A percentile compares a stretch with the other conserved stretches of the same genome.
These are phyloP conservation scores for Pestalotiopsis sp. DNA, from an alignment of 2,329 filamentous ascomycete genomes.

Conservation along the genomic window DNA sequence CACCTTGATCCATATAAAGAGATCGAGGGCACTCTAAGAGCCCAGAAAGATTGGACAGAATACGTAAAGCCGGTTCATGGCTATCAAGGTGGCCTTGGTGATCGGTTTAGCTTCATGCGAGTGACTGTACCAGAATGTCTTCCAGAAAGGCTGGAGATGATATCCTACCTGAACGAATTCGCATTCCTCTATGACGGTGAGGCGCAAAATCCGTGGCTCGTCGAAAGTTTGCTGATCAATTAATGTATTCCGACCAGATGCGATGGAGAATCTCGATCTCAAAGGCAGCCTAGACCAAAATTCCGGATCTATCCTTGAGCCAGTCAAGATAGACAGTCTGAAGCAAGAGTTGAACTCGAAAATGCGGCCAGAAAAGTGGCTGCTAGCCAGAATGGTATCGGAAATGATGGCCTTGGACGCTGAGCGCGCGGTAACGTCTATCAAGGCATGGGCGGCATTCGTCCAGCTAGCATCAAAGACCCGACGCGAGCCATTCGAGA, in stretches of 20 bases:
- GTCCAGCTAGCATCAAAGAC: slow-evolving; percentile 17
- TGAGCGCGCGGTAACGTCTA: slow-evolving; percentile 20
- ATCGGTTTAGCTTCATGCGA: slow-evolving; percentile 29
- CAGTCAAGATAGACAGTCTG: slow-evolving; percentile 19
- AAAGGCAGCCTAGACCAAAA: neutral
- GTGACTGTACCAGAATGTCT: slow-evolving; percentile 36
- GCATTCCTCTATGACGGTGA: slow-evolving; percentile 37
- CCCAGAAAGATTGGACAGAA: slow-evolving; percentile 36
- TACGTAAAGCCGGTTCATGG: slow-evolving; percentile 26
- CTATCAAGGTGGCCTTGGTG: slow-evolving; percentile 30
- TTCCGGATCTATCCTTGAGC: slow-evolving; percentile 18
- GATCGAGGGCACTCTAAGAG: slow-evolving; percentile 29
- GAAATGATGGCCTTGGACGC: slow-evolving; percentile 26
- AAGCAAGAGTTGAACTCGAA: slow-evolving; percentile 14
- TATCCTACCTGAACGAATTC: slow-evolving; percentile 40
- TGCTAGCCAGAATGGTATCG: slow-evolving; percentile 23
- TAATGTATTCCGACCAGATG: neutral
- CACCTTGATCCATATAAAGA: slow-evolving; percentile 25
- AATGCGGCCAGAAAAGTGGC: slow-evolving; percentile 20
- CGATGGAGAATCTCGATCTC: neutral
- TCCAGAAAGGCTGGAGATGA: slow-evolving; percentile 37
- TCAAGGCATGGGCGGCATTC: slow-evolving; percentile 25
- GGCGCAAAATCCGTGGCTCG: too few species aligned
- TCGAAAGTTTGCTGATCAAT: too few species aligned
- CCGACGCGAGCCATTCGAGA: slow-evolving; percentile 16